These are phyloP conservation scores for Catenaria anguillulae DNA, from an alignment of 371 early-diverging fungal species.

Conservation along the genomic window DNA sequence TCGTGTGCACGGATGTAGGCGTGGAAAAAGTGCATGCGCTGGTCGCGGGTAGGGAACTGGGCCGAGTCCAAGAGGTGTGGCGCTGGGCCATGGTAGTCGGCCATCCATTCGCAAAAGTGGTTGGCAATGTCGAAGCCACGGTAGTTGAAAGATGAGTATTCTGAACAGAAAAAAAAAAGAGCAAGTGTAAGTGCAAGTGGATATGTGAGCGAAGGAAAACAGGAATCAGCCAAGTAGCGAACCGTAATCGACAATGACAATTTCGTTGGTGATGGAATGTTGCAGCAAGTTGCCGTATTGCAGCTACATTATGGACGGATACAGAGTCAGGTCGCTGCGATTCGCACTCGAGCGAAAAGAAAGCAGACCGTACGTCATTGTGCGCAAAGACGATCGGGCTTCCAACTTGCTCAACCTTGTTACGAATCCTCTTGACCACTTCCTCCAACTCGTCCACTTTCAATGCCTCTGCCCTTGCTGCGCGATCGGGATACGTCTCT, in stretches of 20 bases:
- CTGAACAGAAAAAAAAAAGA: too few species aligned
- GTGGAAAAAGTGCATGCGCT: slow-evolving; percentile 41
- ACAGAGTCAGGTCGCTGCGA: too few species aligned
- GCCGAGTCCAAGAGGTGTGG: slow-evolving; percentile 28
- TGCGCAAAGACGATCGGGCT: slow-evolving; percentile 67
- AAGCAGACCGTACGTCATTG: slow-evolving; percentile 31
- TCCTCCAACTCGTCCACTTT: too few species aligned
- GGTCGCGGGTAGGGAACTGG: slow-evolving; percentile 37
- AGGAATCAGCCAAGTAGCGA: too few species aligned
- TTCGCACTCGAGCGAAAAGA: too few species aligned
- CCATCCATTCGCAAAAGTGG: slow-evolving; percentile 81
- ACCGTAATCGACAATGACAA: slow-evolving; percentile 11
- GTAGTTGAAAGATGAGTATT: slow-evolving; percentile 72
- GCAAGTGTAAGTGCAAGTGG: slow-evolving; percentile 15
- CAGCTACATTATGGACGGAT: too few species aligned
- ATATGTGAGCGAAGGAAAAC: too few species aligned
- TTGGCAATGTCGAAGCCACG: slow-evolving; percentile 74
- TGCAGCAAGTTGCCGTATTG: slow-evolving; percentile 73
- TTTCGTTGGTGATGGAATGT: slow-evolving; percentile 2
- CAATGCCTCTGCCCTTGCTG: neutral
- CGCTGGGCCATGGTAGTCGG: slow-evolving; percentile 47
- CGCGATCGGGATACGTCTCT: slow-evolving; percentile 7
- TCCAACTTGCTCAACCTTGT: slow-evolving; percentile 8
- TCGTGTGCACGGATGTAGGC: slow-evolving; percentile 44
- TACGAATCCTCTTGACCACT: too few species aligned